phyloP scores from a whole-genome alignment of 345 rosid genomes.

The Erodium maritimum region DNA sequence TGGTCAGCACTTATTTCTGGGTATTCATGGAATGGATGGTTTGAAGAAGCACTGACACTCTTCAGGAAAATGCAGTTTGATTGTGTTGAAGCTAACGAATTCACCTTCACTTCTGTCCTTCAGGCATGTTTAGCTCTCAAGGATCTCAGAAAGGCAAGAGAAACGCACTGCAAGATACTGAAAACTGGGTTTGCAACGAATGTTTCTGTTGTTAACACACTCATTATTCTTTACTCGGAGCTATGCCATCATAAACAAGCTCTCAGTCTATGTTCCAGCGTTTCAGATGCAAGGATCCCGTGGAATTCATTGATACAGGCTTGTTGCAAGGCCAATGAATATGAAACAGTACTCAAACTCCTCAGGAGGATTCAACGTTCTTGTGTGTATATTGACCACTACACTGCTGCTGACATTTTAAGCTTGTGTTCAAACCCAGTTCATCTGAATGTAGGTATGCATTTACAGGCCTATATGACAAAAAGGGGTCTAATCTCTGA shows the following conservation, averaged over 20 bases:
- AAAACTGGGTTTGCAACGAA: slow-evolving; percentile 16
- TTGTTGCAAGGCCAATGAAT: slow-evolving; percentile 14
- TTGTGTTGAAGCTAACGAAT: slow-evolving; percentile 16
- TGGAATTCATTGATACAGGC: slow-evolving; percentile 17
- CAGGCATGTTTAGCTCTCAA: slow-evolving; percentile 15
- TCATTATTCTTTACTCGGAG: not conserved
- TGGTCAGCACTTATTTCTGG: not conserved
- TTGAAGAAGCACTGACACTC: slow-evolving; percentile 2
- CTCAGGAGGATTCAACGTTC: slow-evolving; percentile 15
- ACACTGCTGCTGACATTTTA: no score
- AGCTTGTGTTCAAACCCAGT: no score
- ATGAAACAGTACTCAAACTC: slow-evolving; percentile 15
- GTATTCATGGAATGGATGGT: no score
- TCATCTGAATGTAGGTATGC: no score
- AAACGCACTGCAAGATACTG: slow-evolving; percentile 22
- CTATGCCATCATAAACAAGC: no score
- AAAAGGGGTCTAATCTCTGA: no score
- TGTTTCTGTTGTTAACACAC: slow-evolving; percentile 15
- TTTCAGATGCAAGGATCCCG: slow-evolving; percentile 13
- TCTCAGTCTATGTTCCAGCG: slow-evolving; percentile 6
- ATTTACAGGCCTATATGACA: no score
- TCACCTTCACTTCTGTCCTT: slow-evolving; percentile 19
- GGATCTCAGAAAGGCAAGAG: slow-evolving; percentile 19
- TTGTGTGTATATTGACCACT: not conserved
- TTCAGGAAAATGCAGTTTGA: slow-evolving; percentile 20